Evolutionary conservation across 768 basidiomycete genomes (phyloP).

Genomic region (Kwoniella dejecticola): DNA sequence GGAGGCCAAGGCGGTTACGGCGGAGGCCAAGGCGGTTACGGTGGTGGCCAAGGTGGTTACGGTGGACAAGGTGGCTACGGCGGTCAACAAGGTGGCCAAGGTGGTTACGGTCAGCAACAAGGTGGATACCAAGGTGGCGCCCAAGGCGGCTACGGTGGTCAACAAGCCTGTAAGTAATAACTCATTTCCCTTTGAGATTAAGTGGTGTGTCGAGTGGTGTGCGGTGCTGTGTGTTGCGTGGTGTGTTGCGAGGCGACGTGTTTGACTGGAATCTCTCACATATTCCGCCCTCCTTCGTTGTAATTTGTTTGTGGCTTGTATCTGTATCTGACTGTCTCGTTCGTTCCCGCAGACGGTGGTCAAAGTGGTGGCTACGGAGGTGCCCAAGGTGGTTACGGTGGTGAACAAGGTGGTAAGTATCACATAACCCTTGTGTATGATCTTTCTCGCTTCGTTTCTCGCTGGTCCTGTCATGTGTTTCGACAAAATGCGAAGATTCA

Average conservation of each 20-base stretch:
- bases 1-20: constrained; percentile 51
- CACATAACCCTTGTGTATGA: not conserved
- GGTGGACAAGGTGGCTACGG: constrained; percentile 47
- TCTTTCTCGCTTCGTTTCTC: not conserved
- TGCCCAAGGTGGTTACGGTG: constrained; percentile 43
- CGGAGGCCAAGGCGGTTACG: constrained; percentile 45
- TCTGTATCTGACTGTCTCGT: constrained; percentile 6
- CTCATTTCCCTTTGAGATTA: not conserved
- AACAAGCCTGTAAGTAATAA: constrained; percentile 21
- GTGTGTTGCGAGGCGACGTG: not conserved
- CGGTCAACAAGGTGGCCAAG: constrained; percentile 43
- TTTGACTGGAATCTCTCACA: not conserved
- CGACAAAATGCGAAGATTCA: too few species aligned
- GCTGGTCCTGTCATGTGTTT: too few species aligned
- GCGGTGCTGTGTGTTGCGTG: not conserved
- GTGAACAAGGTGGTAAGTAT: constrained; percentile 33
- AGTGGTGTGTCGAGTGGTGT: not conserved
- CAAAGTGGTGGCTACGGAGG: constrained; percentile 42
- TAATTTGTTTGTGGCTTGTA: not conserved
- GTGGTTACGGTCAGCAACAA: constrained; percentile 47
- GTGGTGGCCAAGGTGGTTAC: constrained; percentile 46
- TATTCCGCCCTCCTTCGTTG: not conserved
- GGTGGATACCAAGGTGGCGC: constrained; percentile 54
- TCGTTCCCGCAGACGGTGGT: constrained; percentile 20
- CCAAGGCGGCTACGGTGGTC: constrained; percentile 43